A percentile compares a stretch with the other conserved stretches of the same genome.
These are phyloP conservation scores for Backusella macrospora DNA, from an alignment of 192 early-diverging fungal species.

Conservation along the genomic window DNA sequence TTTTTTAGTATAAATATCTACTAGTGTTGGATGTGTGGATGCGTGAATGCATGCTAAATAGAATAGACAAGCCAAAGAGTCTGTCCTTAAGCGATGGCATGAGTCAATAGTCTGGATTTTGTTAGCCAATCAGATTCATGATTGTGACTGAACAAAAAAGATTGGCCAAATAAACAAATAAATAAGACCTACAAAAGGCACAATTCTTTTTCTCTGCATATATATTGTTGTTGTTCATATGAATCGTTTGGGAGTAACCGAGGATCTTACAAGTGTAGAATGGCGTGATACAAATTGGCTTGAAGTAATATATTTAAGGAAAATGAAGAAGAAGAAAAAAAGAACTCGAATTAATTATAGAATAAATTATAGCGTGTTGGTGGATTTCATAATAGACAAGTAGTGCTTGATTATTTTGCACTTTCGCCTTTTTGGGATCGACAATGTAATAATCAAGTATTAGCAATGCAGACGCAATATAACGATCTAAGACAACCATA, in stretches of 20 bases:
- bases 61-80: no score
- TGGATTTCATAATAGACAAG: constrained; percentile 68
- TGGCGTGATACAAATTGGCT: constrained; percentile 68
- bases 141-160: not conserved
- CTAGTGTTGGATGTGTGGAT: no score
- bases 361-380: constrained; percentile 50
- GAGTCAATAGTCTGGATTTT: no score
- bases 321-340: not conserved
- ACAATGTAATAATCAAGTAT: constrained; percentile 75
- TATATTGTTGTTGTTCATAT: constrained; percentile 8
- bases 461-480: constrained; percentile 83
- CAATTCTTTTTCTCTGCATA: not conserved
- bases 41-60: no score
- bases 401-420: constrained; percentile 81
- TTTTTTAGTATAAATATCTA: no score
- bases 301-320: constrained; percentile 25
- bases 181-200: not conserved
- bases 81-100: no score
- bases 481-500: constrained; percentile 63
- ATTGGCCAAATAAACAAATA: not conserved
- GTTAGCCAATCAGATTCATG: not conserved
- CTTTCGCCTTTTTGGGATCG: constrained; percentile 83
- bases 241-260: constrained; percentile 31
- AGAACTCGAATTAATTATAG: not conserved
- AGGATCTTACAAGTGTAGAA: constrained; percentile 62